Evolutionary conservation across 441 rosid genomes (phyloP).

Genomic region (Daphne laureola): DNA sequence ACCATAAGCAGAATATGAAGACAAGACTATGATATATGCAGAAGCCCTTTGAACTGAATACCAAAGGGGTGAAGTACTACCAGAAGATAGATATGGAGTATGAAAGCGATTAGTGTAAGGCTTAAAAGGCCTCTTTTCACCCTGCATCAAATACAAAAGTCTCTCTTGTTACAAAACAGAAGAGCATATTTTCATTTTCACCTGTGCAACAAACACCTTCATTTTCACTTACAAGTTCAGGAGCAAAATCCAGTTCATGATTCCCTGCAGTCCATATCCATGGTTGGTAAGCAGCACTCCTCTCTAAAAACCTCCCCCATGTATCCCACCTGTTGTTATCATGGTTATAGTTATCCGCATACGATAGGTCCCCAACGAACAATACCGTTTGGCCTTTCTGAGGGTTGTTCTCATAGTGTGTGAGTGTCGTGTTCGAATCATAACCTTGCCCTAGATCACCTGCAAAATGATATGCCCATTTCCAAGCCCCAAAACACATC

Average conservation of each 20-base stretch:
- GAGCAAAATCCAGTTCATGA: constrained; percentile 57
- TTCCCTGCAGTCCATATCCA: constrained; percentile 63
- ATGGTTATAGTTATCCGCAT: constrained; percentile 47
- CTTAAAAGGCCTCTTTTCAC: constrained; percentile 41
- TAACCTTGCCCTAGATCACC: constrained; percentile 65
- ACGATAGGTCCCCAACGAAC: constrained; percentile 61
- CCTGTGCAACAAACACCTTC: no score
- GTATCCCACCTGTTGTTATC: constrained; percentile 57
- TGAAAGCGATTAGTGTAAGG: constrained; percentile 38
- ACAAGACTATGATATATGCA: constrained; percentile 50
- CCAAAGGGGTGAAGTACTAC: constrained; percentile 56
- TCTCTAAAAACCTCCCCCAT: constrained; percentile 50
- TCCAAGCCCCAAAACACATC: no score
- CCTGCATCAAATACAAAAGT: constrained; percentile 21
- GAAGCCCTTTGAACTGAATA: constrained; percentile 58
- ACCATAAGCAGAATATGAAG: constrained; percentile 68
- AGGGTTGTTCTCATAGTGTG: constrained; percentile 40
- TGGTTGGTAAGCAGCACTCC: constrained; percentile 49
- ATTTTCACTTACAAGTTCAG: constrained; percentile 31
- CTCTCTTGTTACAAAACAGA: background rate
- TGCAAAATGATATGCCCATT: constrained; percentile 10
- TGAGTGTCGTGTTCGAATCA: constrained; percentile 49
- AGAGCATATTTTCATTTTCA: no score
- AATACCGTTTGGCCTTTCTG: constrained; percentile 38
- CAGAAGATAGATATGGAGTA: constrained; percentile 37